Evolutionary conservation across 2,329 filamentous ascomycete genomes (phyloP).

Genomic region (Alternaria arborescens): DNA sequence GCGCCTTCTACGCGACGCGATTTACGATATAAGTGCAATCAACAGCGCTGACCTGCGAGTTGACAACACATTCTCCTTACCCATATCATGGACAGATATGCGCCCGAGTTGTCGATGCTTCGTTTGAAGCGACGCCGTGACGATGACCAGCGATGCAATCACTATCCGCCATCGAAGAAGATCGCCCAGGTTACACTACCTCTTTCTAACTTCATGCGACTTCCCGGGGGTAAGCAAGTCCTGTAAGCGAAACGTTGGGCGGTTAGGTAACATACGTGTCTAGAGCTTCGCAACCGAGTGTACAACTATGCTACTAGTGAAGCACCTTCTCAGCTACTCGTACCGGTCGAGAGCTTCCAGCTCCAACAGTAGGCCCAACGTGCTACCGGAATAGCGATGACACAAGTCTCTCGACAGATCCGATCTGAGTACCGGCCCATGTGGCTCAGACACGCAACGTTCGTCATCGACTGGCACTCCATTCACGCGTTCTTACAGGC

Average conservation of each 20-base stretch:
- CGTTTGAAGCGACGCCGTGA: not conserved
- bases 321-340: not conserved
- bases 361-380: not conserved
- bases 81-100: not conserved
- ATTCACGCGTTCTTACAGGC: not conserved
- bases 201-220: not conserved
- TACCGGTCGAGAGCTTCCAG: not conserved
- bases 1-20: not conserved
- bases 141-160: not conserved
- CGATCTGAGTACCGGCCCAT: not conserved
- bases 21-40: not conserved
- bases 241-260: not conserved
- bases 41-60: not conserved
- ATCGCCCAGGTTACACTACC: not conserved
- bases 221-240: not conserved
- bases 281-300: conserved; percentile 4
- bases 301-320: not conserved
- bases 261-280: not conserved
- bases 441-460: not conserved
- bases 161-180: not conserved
- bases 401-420: not conserved
- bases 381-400: not conserved
- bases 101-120: not conserved
- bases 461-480: not conserved
- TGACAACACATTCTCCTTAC: not conserved